Conservation (phyloP, 2,329 filamentous ascomycete species). For the Calonectria pauciramosa region DNA sequence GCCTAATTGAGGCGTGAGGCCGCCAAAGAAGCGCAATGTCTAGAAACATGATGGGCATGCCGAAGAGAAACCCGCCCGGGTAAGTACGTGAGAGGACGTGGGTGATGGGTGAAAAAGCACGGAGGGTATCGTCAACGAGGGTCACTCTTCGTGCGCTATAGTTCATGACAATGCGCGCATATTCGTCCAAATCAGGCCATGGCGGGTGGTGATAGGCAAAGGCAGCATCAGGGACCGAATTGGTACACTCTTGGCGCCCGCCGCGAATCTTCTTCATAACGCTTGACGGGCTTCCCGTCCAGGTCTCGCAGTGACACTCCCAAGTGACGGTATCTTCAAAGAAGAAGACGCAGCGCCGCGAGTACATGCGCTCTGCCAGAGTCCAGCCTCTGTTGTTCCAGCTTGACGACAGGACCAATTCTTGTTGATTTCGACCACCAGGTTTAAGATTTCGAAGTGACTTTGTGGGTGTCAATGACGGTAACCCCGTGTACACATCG, state of each 20-base stretch:
- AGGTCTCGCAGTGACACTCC: slow-evolving; percentile 62
- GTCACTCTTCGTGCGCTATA: slow-evolving; percentile 57
- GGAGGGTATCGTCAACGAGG: slow-evolving; percentile 56
- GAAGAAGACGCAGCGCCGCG: slow-evolving; percentile 58
- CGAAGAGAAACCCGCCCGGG: slow-evolving; percentile 59
- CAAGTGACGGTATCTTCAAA: slow-evolving; percentile 59
- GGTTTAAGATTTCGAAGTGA: slow-evolving; percentile 43
- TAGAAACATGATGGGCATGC: slow-evolving; percentile 62
- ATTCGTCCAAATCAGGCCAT: slow-evolving; percentile 63
- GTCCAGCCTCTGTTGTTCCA: slow-evolving; percentile 61
- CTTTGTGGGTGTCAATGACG: slow-evolving; percentile 53
- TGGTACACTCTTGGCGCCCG: slow-evolving; percentile 50
- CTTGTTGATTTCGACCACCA: slow-evolving; percentile 50
- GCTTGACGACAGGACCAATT: slow-evolving; percentile 54
- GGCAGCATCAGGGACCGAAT: slow-evolving; percentile 48
- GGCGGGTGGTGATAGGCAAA: slow-evolving; percentile 57
- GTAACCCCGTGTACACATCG: slow-evolving; percentile 54
- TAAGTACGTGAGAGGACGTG: slow-evolving; percentile 57
- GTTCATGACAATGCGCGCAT: slow-evolving; percentile 58
- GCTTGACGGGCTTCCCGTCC: slow-evolving; percentile 52
- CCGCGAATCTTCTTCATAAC: slow-evolving; percentile 50
- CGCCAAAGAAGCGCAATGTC: slow-evolving; percentile 61
- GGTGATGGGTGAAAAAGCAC: slow-evolving; percentile 59
- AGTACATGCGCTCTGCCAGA: slow-evolving; percentile 59
- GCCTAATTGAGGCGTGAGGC: slow-evolving; percentile 57